These are phyloP conservation scores for Candida fluviatilis DNA, from an alignment of 805 yeast species.

Conservation along the genomic window DNA sequence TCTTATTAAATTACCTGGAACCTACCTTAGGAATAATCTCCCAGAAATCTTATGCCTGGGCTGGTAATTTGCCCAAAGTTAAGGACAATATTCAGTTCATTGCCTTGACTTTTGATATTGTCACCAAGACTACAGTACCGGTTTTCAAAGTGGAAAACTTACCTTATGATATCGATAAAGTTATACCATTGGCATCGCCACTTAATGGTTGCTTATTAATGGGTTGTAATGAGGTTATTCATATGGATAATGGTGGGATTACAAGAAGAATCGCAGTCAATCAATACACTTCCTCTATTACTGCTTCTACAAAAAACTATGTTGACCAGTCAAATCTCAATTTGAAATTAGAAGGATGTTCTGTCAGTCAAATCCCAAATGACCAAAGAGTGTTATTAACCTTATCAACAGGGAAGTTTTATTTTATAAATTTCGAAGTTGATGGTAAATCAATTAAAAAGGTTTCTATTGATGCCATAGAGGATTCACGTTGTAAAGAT, in stretches of 20 bases:
- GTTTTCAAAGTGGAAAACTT: constrained; percentile 61
- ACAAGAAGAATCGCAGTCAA: constrained; percentile 61
- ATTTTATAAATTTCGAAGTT: constrained; percentile 31
- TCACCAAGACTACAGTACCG: constrained; percentile 54
- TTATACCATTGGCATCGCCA: constrained; percentile 63
- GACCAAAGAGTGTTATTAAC: constrained; percentile 32
- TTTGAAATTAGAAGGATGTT: constrained; percentile 53
- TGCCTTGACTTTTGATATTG: constrained; percentile 66
- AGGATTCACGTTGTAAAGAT: constrained; percentile 22
- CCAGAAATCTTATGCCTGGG: constrained; percentile 61
- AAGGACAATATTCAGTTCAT: constrained; percentile 62
- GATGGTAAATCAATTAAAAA: constrained; percentile 41
- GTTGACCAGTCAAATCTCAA: constrained; percentile 48
- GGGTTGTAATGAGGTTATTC: constrained; percentile 75
- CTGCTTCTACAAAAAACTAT: constrained; percentile 32
- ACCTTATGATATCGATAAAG: constrained; percentile 68
- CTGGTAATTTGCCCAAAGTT: constrained; percentile 59
- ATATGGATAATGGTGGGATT: constrained; percentile 76
- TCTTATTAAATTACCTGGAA: constrained; percentile 68
- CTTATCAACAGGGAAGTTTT: constrained; percentile 29
- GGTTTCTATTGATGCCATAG: constrained; percentile 28
- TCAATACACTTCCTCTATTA: constrained; percentile 40
- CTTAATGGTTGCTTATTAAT: constrained; percentile 63
- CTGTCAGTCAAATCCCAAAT: constrained; percentile 30
- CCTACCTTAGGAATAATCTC: constrained; percentile 76